Base-by-base conservation (phyloP, 139 green algal species). In the Chara braunii region DNA sequence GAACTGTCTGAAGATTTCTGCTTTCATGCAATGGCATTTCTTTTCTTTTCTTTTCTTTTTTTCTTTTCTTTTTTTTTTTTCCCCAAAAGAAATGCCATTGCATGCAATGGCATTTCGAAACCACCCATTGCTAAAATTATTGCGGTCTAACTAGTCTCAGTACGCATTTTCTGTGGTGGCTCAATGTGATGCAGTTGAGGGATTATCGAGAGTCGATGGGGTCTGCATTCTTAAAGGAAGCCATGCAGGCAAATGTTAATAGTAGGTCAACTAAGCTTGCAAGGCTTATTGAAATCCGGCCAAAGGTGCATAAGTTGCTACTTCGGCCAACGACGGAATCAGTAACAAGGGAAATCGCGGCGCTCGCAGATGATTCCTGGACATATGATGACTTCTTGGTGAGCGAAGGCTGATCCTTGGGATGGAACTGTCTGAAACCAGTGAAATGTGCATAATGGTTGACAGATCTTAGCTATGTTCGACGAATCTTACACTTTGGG, bases 341-440 rank as follows among this genome's bases (percentile, higher is more conserved):
- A n/a, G 45, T 71, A 28, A n/a, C 36, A 2, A 71, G 51, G 18
- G 62, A 71, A 32, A 54, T 71, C 5, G 62, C n/a, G 12, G 51
- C 62, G 28, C 37, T 71, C 52, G 62, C 62, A 34, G 62, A 43
- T 4, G 62, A 57, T 18, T 43, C 33, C 62, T 71, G 62, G 52
- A 53, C 24, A 24, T 71, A 71, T 22, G 28, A 71, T 40, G 51
- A 69, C 30, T 43, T 70, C 8, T 54, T 71, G 62, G 62, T 69
- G 44, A 6, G 44, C 22, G 8, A 9, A n/a, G n/a, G n/a, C n/a
- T n/a, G n/a, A n/a, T n/a, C n/a, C n/a, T n/a, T n/a, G n/a, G n/a
- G n/a, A n/a, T n/a, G n/a, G n/a, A n/a, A n/a, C n/a, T n/a, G n/a
- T n/a, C n/a, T n/a, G n/a, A n/a, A n/a, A n/a, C n/a, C n/a, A n/a